phyloP scores from a whole-genome alignment of 2,329 filamentous ascomycete species.

The Drechslerella coelobrocha region DNA sequence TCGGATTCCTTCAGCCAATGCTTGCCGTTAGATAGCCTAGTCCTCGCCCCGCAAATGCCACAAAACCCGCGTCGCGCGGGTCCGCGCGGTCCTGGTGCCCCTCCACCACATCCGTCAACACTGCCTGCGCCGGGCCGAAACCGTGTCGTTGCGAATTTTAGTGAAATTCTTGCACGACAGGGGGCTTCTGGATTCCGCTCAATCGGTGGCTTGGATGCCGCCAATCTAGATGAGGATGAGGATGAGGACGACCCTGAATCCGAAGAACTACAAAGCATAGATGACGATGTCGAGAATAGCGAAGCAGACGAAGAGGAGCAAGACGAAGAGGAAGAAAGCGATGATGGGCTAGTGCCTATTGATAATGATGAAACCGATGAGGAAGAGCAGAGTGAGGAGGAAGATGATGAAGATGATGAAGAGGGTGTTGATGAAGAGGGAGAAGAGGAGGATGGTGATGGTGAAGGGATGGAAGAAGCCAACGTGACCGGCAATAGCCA shows the following conservation, averaged over 20 bases:
- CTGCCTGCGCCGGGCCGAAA: constrained; percentile 15
- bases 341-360: constrained; percentile 28
- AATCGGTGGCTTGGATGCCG: constrained; percentile 42
- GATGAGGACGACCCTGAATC: constrained; percentile 15
- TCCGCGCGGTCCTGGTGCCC: constrained; percentile 7
- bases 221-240: constrained; percentile 26
- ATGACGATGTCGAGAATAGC: constrained; percentile 1
- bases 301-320: constrained; percentile 29
- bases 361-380: constrained; percentile 46
- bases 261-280: constrained; percentile 13
- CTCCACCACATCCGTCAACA: constrained; percentile 2
- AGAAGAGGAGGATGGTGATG: constrained; percentile 14
- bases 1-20: too few species aligned
- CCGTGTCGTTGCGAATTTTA: constrained; percentile 44
- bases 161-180: constrained; percentile 34
- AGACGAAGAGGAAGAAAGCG: constrained; percentile 31
- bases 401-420: constrained; percentile 20
- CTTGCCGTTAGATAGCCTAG: neutral
- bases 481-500: constrained; percentile 5
- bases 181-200: constrained; percentile 41
- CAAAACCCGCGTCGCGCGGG: too few species aligned
- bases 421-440: constrained; percentile 20
- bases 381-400: constrained; percentile 22
- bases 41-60: neutral
- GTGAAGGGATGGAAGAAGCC: constrained; percentile 19